A percentile compares a stretch with the other conserved stretches of the same genome.
phyloP scores from a whole-genome alignment of 176 grass and related monocot genomes.

The Elymus sibiricus region DNA sequence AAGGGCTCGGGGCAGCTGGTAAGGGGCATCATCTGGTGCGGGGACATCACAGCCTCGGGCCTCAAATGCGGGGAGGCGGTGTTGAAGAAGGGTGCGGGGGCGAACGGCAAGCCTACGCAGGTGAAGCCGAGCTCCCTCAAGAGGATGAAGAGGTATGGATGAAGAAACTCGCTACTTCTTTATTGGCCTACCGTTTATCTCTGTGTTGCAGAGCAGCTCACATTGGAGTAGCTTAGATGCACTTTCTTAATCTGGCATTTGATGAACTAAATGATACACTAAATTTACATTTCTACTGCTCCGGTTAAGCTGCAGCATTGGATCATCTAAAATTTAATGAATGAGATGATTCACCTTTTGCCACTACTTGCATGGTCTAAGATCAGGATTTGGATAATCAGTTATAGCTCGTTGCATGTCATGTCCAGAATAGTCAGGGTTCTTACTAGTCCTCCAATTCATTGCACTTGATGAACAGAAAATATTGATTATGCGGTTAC shows the following conservation, averaged over 20 bases:
- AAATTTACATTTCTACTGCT: background rate
- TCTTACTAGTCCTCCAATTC: background rate
- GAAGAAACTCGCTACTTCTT: too few relatives aligned
- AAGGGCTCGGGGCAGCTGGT: conserved; percentile 70
- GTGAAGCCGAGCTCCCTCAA: conserved; percentile 67
- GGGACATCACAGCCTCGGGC: conserved; percentile 72
- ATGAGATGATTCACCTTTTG: background rate
- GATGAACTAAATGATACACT: background rate
- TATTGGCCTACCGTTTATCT: background rate
- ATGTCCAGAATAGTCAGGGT: background rate
- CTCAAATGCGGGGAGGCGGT: conserved; percentile 58
- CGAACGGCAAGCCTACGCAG: conserved; percentile 44
- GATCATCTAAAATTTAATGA: background rate
- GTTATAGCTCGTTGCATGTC: background rate
- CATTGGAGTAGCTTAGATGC: background rate
- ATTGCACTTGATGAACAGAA: conserved; percentile 2
- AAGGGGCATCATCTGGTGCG: conserved; percentile 88
- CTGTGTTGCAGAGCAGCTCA: background rate
- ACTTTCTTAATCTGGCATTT: background rate
- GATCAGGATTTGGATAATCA: background rate
- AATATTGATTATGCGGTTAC: background rate
- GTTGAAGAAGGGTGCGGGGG: conserved; percentile 50
- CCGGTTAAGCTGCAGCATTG: background rate
- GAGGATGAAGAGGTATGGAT: conserved; percentile 88
- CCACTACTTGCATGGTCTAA: background rate